Evolutionary conservation across 345 rosid genomes (phyloP).

Genomic region (Dipteronia sinensis): DNA sequence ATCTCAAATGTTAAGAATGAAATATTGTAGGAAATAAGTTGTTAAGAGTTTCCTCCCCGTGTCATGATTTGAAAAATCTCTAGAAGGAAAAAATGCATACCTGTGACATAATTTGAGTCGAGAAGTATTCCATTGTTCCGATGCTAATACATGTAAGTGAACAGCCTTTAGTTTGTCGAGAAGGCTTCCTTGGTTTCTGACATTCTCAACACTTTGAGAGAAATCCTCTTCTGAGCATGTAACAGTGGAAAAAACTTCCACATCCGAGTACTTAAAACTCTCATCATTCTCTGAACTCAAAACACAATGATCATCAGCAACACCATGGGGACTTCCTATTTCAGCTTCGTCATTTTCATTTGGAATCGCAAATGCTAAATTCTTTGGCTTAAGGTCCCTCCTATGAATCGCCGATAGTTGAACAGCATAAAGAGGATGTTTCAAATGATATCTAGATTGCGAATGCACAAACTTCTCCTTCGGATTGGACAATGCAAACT

Average conservation of each 20-base stretch:
- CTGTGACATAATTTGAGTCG: constrained; percentile 54
- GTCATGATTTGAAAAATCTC: neutral
- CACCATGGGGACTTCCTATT: constrained; percentile 27
- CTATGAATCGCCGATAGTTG: constrained; percentile 18
- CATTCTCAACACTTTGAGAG: constrained; percentile 29
- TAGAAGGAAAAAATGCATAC: constrained; percentile 29
- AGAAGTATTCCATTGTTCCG: constrained; percentile 70
- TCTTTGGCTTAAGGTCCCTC: constrained; percentile 24
- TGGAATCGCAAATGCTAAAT: constrained; percentile 27
- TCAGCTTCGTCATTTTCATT: constrained; percentile 33
- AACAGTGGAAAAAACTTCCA: constrained; percentile 27
- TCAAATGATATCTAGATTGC: constrained; percentile 18
- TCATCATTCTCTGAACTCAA: constrained; percentile 24
- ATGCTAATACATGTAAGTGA: constrained; percentile 58
- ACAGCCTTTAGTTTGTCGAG: constrained; percentile 56
- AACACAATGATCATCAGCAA: constrained; percentile 23
- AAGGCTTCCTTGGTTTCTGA: constrained; percentile 31
- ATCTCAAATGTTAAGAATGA: no score
- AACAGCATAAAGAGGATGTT: constrained; percentile 12
- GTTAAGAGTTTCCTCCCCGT: neutral
- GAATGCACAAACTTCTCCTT: constrained; percentile 29
- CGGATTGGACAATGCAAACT: constrained; percentile 21
- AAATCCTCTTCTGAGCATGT: constrained; percentile 24
- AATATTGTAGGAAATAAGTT: no score
- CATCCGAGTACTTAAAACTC: constrained; percentile 28